phyloP scores from a whole-genome alignment of 75 land plant genomes.

The Ceratopteris richardii region DNA sequence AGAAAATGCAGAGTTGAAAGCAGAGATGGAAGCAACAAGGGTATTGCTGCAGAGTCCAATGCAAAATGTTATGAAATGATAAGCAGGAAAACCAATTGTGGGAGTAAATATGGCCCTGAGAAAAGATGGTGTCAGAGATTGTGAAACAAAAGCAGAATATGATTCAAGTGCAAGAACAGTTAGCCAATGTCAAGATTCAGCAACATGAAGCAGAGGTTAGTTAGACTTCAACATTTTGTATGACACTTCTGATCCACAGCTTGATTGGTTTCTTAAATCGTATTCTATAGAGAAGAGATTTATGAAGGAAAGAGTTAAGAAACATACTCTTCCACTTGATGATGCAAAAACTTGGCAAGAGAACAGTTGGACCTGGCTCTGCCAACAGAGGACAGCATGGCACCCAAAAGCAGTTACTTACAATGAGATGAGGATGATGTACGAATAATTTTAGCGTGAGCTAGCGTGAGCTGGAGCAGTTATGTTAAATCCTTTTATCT shows the following conservation, averaged over 20 bases:
- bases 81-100: constrained; percentile 63
- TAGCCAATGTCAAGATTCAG: constrained; percentile 26
- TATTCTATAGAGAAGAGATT: constrained; percentile 60
- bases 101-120: constrained; percentile 61
- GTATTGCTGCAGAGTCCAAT: constrained; percentile 78
- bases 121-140: constrained; percentile 67
- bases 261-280: no score
- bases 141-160: constrained; percentile 39
- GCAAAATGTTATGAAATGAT: constrained; percentile 50
- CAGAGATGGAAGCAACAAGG: constrained; percentile 87
- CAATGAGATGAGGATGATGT: constrained; percentile 55
- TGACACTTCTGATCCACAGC: not conserved
- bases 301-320: constrained; percentile 62
- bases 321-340: constrained; percentile 48
- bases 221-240: not conserved
- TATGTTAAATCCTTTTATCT: constrained; percentile 27
- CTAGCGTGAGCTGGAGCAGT: constrained; percentile 48
- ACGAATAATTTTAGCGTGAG: no score
- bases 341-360: constrained; percentile 45
- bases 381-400: constrained; percentile 48
- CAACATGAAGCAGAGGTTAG: constrained; percentile 61
- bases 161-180: constrained; percentile 34
- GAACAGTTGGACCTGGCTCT: constrained; percentile 58
- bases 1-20: constrained; percentile 86
- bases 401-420: constrained; percentile 49